Base-by-base conservation (phyloP, 1,284 basidiomycete genomes). In the Sanghuangporus baumii region DNA sequence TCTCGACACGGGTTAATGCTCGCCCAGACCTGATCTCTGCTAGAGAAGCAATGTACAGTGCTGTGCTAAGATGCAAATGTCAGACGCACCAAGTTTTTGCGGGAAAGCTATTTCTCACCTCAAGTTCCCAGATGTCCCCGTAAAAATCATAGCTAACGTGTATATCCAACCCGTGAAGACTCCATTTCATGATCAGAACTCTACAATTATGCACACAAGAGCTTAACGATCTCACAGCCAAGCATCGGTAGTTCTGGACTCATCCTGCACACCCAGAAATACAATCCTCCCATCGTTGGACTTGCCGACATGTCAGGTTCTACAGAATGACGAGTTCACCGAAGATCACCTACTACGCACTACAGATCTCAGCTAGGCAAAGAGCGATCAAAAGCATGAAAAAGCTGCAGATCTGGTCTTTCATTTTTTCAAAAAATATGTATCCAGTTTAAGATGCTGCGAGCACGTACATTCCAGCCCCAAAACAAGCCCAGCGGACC, bases 261-360 rank as follows among this genome's bases (percentile, higher is more conserved):
- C 82, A 85, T 82, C 68, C 79, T 82, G 73, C 81, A 84, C n/a
- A 84, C 83, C 82, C 83, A 85, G 68, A 84, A 85, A 69, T 85
- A 85, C 43, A 85, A 70, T 2, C 82, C 83, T 18, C 83, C 83
- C 76, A 84, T 79, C 1, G 83, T 82, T 0, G 82, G 81, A 64
- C 80, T 83, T 40, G 40, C 3, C 40, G 6, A 3, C 6, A 3
- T 16, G 11, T 52, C 5, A 31, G 51, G 3, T 31, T 31, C 51
- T 52, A 12, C 57, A n/a, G 7, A 26, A 23, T 50, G 12, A 31
- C 50, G 52, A 57, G 40, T n/a, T 57, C 58, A 59, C 51, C 48
- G 41, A 16, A 31, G 4, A 55, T 64, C 2, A 73, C 81, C 70
- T 66, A 83, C 82, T 82, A 85, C 51, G 83, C 79, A 62, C 83